Evolutionary conservation across 306 rosid genomes (phyloP).

Genomic region (Cucurbita maxima): DNA sequence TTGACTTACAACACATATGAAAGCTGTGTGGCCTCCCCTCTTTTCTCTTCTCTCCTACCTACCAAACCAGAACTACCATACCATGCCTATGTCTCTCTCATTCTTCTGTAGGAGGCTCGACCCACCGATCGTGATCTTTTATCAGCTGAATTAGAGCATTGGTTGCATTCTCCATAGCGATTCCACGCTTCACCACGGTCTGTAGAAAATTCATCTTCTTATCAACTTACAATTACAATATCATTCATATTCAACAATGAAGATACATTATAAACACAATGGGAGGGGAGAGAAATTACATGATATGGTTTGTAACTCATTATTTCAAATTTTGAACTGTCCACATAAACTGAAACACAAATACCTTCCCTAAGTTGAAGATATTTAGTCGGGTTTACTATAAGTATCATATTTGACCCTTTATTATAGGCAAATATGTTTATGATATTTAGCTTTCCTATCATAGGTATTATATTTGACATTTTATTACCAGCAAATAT

Average conservation of each 20-base stretch:
- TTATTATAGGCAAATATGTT: no score
- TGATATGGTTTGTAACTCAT: no score
- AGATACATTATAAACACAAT: neutral
- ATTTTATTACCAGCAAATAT: no score
- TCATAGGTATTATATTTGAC: no score
- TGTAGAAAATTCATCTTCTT: constrained; percentile 22
- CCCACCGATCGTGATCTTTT: constrained; percentile 90
- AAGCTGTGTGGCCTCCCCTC: constrained; percentile 1
- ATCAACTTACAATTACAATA: constrained; percentile 5
- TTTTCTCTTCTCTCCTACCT: neutral
- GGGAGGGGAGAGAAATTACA: neutral
- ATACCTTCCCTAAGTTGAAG: no score
- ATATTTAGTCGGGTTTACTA: no score
- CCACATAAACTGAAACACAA: no score
- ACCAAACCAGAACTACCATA: neutral
- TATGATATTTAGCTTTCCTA: no score
- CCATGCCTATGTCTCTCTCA: neutral
- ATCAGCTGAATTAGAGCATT: constrained; percentile 82
- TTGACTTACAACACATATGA: neutral
- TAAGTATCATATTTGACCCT: no score
- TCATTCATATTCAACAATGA: neutral
- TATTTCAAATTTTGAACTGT: no score
- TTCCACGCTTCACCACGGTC: constrained; percentile 87
- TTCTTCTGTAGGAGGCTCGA: constrained; percentile 70
- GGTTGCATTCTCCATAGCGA: constrained; percentile 86